These are phyloP conservation scores for Lithohypha guttulata DNA, from an alignment of 2,329 filamentous ascomycete species.

Conservation along the genomic window DNA sequence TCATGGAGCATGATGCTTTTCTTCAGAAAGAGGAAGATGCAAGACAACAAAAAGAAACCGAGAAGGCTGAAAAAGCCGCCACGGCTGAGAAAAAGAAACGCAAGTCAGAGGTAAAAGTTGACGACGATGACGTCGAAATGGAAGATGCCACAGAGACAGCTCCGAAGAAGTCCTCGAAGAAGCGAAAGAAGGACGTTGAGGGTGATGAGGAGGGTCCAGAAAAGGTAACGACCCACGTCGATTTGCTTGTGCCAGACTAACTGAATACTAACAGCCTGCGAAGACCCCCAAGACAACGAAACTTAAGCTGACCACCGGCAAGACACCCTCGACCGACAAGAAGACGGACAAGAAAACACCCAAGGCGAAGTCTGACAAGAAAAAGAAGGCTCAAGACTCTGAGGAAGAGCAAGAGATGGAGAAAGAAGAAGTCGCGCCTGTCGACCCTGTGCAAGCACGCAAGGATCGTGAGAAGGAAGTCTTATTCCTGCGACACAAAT, in stretches of 20 bases:
- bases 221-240: constrained; percentile 46
- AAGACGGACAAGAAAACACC: constrained; percentile 42
- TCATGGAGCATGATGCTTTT: constrained; percentile 49
- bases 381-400: constrained; percentile 44
- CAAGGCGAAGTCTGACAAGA: constrained; percentile 48
- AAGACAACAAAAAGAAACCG: constrained; percentile 53
- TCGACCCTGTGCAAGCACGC: constrained; percentile 44
- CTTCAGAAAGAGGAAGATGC: constrained; percentile 49
- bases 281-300: constrained; percentile 56
- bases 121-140: constrained; percentile 35
- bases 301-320: constrained; percentile 44
- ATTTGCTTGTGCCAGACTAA: constrained; percentile 6
- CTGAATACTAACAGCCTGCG: constrained; percentile 38
- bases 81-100: constrained; percentile 44
- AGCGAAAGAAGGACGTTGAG: constrained; percentile 65
- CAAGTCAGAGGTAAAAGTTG: constrained; percentile 32
- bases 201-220: constrained; percentile 64
- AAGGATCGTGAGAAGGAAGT: constrained; percentile 54
- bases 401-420: constrained; percentile 46
- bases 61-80: constrained; percentile 47
- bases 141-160: constrained; percentile 39
- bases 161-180: constrained; percentile 52
- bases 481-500: constrained; percentile 84
- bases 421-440: constrained; percentile 42
- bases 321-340: constrained; percentile 43